Evolutionary conservation across 106 monocot genomes (phyloP).

Genomic region (Dioscorea zingiberensis): DNA sequence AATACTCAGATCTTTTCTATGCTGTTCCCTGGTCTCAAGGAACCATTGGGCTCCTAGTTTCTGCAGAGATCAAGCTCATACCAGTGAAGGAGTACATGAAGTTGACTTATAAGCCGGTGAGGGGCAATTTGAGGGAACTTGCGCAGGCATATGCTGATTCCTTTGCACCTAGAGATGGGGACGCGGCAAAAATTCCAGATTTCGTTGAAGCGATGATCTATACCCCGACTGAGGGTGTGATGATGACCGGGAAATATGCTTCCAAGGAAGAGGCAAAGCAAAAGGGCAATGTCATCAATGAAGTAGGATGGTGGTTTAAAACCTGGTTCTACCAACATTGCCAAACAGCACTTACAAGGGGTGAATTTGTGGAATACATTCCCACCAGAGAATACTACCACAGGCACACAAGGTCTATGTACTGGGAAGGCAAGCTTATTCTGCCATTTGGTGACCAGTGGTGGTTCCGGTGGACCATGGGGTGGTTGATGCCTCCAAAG

Average conservation of each 20-base stretch:
- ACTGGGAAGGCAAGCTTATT: slow-evolving; percentile 42
- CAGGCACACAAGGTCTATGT: slow-evolving; percentile 29
- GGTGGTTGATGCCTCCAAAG: slow-evolving; percentile 56
- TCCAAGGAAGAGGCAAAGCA: slow-evolving; percentile 41
- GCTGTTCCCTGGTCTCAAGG: slow-evolving; percentile 53
- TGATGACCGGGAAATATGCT: slow-evolving; percentile 50
- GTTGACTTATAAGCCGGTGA: slow-evolving; percentile 21
- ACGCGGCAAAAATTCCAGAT: slow-evolving; percentile 37
- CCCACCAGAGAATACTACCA: slow-evolving; percentile 33
- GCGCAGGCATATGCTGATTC: slow-evolving; percentile 53
- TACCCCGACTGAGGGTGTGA: slow-evolving; percentile 25
- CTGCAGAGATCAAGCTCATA: slow-evolving; percentile 36
- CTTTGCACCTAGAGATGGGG: slow-evolving; percentile 52
- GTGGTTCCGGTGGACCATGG: slow-evolving; percentile 40
- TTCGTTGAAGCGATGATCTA: slow-evolving; percentile 48
- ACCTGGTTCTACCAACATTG: slow-evolving; percentile 55
- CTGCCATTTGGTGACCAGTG: slow-evolving; percentile 41
- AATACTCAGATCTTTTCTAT: slow-evolving; percentile 55
- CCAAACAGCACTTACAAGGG: slow-evolving; percentile 23
- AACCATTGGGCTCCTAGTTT: slow-evolving; percentile 34
- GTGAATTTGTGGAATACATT: slow-evolving; percentile 39
- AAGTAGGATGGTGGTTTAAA: slow-evolving; percentile 56
- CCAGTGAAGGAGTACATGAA: slow-evolving; percentile 38
- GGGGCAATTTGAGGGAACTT: slow-evolving; percentile 29
- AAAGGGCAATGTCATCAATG: slow-evolving; percentile 38